These are phyloP conservation scores for Rubia balearica DNA, from an alignment of 305 asterid genomes.

Conservation along the genomic window DNA sequence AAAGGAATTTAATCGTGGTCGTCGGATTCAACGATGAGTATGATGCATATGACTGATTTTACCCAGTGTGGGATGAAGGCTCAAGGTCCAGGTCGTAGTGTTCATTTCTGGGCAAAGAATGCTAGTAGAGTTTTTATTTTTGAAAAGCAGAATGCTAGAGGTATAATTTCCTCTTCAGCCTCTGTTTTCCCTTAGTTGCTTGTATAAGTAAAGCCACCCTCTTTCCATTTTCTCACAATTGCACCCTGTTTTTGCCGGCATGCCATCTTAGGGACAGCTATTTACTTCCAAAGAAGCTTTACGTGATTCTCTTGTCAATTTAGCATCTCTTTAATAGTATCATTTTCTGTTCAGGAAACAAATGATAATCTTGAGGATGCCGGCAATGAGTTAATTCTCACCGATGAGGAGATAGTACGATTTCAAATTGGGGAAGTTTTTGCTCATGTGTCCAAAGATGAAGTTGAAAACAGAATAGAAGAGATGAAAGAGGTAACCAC, in stretches of 20 bases:
- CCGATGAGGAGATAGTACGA: conserved; percentile 76
- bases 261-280: not conserved
- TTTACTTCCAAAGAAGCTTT: not conserved
- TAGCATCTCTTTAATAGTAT: not conserved
- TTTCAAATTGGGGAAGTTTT: conserved; percentile 93
- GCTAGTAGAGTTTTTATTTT: too few relatives aligned
- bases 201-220: not conserved
- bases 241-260: too few relatives aligned
- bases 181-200: not conserved
- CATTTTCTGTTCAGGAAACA: conserved; percentile 48
- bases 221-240: not conserved
- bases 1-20: not conserved
- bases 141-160: not conserved
- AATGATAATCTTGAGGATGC: conserved; percentile 87
- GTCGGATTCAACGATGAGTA: not conserved
- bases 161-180: too few relatives aligned
- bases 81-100: not conserved
- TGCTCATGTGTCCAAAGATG: conserved; percentile 73
- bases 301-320: not conserved
- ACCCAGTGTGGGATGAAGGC: not conserved
- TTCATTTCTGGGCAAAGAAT: not conserved
- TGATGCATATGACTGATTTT: not conserved
- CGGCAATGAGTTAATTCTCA: conserved; percentile 78
- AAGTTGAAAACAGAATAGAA: conserved; percentile 80
- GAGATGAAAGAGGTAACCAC: conserved; percentile 59